A percentile compares a stretch with the other conserved stretches of the same genome.
Conservation (phyloP, 192 early-diverging fungal species). For the Coemansia brasiliensis region DNA sequence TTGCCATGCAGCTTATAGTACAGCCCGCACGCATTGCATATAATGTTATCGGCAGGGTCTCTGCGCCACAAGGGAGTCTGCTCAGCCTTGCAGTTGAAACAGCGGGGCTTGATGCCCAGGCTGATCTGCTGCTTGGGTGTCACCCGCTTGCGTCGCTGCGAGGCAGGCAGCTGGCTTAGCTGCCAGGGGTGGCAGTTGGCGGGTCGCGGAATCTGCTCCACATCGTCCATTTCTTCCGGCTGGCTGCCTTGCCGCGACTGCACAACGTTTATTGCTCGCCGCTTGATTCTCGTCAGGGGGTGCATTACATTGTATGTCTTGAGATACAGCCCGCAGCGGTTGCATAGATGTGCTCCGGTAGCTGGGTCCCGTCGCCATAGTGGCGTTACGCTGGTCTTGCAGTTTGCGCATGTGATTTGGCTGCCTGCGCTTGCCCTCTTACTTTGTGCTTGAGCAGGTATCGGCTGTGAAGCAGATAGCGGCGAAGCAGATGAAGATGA, state of each 20-base stretch:
- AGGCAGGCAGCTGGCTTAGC: constrained; percentile 17
- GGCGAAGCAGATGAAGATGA: too few relatives aligned
- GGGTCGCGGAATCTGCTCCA: constrained; percentile 59
- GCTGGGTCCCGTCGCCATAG: constrained; percentile 73
- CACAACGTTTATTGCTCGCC: constrained; percentile 23
- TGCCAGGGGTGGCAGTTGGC: constrained; percentile 44
- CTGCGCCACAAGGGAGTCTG: constrained; percentile 96
- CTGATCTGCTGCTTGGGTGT: constrained; percentile 56
- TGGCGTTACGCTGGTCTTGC: constrained; percentile 74
- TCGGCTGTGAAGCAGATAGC: neutral
- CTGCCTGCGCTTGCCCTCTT: neutral
- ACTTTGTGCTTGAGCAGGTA: neutral
- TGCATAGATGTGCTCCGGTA: constrained; percentile 71
- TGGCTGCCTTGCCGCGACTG: neutral
- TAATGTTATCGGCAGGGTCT: constrained; percentile 81
- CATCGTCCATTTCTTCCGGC: constrained; percentile 62
- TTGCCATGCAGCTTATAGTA: constrained; percentile 94
- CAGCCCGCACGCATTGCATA: constrained; percentile 97
- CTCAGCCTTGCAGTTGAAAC: constrained; percentile 81
- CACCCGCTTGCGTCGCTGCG: constrained; percentile 24
- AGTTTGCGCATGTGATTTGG: constrained; percentile 65
- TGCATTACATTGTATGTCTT: constrained; percentile 57
- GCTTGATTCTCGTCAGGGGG: constrained; percentile 41
- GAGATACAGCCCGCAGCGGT: constrained; percentile 68
- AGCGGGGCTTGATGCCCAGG: constrained; percentile 54